These are phyloP conservation scores for Ehretia macrophylla DNA, from an alignment of 257 asterid genomes.

Conservation along the genomic window DNA sequence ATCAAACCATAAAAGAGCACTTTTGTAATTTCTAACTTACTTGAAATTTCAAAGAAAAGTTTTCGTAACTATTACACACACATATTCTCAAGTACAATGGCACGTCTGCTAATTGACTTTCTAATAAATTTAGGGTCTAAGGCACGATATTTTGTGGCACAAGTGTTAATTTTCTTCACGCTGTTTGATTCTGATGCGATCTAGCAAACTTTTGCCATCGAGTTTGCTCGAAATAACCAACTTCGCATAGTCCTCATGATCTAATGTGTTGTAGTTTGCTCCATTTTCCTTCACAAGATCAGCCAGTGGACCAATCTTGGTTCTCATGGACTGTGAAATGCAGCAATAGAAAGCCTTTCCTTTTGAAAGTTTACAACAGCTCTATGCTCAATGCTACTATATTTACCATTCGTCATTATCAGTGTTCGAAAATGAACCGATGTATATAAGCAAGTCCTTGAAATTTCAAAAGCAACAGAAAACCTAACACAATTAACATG, in stretches of 20 bases:
- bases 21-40: too few species aligned
- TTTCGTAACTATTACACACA: too few species aligned
- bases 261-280: slow-evolving; percentile 21
- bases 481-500: too few species aligned
- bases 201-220: slow-evolving; percentile 30
- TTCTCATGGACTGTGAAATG: slow-evolving; percentile 26
- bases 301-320: slow-evolving; percentile 19
- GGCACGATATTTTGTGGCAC: background rate
- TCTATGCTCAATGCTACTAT: slow-evolving; percentile 34
- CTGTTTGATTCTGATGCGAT: slow-evolving; percentile 13
- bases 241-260: slow-evolving; percentile 17
- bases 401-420: slow-evolving; percentile 34
- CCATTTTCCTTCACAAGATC: slow-evolving; percentile 12
- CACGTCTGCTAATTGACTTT: too few species aligned
- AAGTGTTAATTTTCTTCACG: background rate
- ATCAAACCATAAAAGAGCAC: too few species aligned
- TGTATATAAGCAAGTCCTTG: background rate
- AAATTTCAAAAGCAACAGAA: background rate
- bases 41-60: too few species aligned
- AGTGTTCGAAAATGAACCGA: slow-evolving; percentile 2
- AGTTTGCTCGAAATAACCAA: slow-evolving; percentile 25
- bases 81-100: too few species aligned
- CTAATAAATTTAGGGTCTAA: too few species aligned
- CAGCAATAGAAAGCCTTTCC: slow-evolving; percentile 30
- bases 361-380: slow-evolving; percentile 21